Evolutionary conservation across 2,329 filamentous ascomycete genomes (phyloP).

Genomic region (Cucurbitaria berberidis): DNA sequence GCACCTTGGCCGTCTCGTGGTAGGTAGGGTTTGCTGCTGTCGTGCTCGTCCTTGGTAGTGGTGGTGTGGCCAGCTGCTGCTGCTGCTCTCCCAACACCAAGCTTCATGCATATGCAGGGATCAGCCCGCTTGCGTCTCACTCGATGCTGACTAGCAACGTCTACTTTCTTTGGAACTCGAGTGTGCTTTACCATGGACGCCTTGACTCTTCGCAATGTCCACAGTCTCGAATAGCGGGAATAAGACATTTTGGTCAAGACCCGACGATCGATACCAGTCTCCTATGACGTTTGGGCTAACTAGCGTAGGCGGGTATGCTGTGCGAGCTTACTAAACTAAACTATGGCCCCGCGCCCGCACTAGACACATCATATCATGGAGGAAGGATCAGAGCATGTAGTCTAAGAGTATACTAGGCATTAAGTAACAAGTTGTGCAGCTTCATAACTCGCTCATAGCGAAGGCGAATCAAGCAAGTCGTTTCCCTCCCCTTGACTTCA

Average conservation of each 20-base stretch:
- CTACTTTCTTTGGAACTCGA: neutral
- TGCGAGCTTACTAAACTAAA: constrained; percentile 1
- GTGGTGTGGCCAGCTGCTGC: constrained; percentile 4
- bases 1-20: constrained; percentile 3
- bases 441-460: too few species aligned
- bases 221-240: neutral
- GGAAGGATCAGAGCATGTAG: neutral
- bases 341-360: neutral
- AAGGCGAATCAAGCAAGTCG: constrained; percentile 8
- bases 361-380: neutral
- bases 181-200: neutral
- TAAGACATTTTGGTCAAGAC: neutral
- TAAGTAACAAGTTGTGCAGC: too few species aligned
- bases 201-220: neutral
- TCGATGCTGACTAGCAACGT: constrained; percentile 13
- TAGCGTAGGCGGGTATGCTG: neutral
- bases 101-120: constrained; percentile 17
- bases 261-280: neutral
- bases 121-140: constrained; percentile 12
- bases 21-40: constrained; percentile 1
- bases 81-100: constrained; percentile 15
- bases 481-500: constrained; percentile 23
- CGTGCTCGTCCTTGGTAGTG: neutral
- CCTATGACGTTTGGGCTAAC: constrained; percentile 11
- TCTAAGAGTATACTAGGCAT: too few species aligned